A percentile compares a stretch with the other conserved stretches of the same genome.
Conservation (phyloP, 768 basidiomycete genomes). For the Boletus bicolor region DNA sequence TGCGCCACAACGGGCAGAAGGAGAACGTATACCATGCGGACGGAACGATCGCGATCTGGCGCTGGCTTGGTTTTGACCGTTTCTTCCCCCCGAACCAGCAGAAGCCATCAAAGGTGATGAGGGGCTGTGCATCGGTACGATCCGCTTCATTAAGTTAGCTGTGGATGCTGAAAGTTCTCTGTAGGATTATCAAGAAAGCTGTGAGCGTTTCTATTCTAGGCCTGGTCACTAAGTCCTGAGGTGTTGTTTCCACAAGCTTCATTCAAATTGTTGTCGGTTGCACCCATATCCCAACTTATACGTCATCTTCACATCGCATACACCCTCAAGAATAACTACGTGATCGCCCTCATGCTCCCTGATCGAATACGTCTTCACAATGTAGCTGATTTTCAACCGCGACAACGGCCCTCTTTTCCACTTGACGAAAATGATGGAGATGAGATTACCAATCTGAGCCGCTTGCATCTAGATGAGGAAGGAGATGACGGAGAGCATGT, state of each 20-base stretch:
- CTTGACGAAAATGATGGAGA: constrained; percentile 27
- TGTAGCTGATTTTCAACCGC: constrained; percentile 43
- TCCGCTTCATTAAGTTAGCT: not conserved
- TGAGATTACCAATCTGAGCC: constrained; percentile 18
- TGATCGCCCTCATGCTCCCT: constrained; percentile 46
- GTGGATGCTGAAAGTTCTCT: constrained; percentile 1
- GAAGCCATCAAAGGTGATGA: constrained; percentile 37
- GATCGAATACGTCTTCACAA: constrained; percentile 45
- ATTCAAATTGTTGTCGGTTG: constrained; percentile 57
- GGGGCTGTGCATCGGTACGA: constrained; percentile 61
- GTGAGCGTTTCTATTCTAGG: constrained; percentile 39
- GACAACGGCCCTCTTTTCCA: constrained; percentile 43
- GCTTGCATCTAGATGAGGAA: constrained; percentile 29
- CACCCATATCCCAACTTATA: constrained; percentile 39
- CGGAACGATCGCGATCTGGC: constrained; percentile 60
- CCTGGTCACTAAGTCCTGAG: constrained; percentile 2
- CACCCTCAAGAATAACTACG: constrained; percentile 47
- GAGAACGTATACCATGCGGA: constrained; percentile 35
- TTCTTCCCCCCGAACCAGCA: constrained; percentile 53
- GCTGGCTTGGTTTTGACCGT: constrained; percentile 62
- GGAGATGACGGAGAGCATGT: constrained; percentile 22
- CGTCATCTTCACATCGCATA: constrained; percentile 42
- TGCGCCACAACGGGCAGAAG: constrained; percentile 31
- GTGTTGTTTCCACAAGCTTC: constrained; percentile 44
- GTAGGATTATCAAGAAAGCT: constrained; percentile 76